These are phyloP conservation scores for Karstenula rhodostoma DNA, from an alignment of 2,329 filamentous ascomycete genomes.

Conservation along the genomic window DNA sequence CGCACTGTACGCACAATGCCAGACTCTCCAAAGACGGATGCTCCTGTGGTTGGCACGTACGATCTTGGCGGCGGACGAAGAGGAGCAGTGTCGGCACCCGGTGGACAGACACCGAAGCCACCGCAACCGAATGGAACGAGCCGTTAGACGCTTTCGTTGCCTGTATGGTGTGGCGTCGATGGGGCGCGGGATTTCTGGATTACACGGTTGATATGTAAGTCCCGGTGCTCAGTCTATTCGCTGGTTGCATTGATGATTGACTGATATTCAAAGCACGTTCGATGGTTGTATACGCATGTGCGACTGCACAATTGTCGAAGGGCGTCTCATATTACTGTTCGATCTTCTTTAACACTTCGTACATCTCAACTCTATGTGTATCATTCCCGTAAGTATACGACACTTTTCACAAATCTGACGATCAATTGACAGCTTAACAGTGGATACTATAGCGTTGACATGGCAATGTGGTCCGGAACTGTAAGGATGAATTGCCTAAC, in stretches of 20 bases:
- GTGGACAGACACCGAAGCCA: background rate
- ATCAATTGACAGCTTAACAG: background rate
- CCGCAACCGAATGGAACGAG: background rate
- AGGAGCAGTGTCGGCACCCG: conserved; percentile 9
- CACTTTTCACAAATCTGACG: background rate
- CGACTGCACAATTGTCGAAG: background rate
- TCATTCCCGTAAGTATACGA: background rate
- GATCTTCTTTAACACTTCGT: background rate
- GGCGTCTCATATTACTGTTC: background rate
- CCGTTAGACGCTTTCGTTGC: background rate
- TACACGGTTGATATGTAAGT: background rate
- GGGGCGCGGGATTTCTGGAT: background rate
- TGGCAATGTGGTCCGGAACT: background rate
- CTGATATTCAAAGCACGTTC: background rate
- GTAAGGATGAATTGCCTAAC: background rate
- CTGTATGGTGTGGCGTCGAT: background rate
- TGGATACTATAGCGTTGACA: background rate
- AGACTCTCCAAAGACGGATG: background rate
- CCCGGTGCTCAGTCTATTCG: background rate
- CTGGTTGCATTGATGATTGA: background rate
- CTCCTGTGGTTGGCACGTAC: conserved; percentile 11
- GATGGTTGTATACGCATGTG: background rate
- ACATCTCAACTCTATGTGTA: background rate
- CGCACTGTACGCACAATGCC: background rate
- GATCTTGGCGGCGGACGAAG: conserved; percentile 13